Evolutionary conservation across 2,329 filamentous ascomycete species (phyloP), one percentile per base, ranked within the genome.

Genomic region (Aureobasidium leucospermi): DNA sequence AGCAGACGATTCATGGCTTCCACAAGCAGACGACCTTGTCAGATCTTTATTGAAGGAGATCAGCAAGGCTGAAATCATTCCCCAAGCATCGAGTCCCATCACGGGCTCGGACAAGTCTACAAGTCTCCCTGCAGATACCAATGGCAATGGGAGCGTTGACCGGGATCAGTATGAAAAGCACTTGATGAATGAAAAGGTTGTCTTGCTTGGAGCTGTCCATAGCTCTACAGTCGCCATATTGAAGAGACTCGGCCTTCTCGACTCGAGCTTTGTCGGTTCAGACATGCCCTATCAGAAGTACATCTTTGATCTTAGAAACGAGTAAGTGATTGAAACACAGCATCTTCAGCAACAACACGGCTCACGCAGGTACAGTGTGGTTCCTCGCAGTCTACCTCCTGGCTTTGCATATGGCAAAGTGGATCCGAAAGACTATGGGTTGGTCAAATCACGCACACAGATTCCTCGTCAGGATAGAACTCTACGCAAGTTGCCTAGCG

Each of bases 371-470:
- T 10, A 46, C 52, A 56, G 41, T 38, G 23, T 41, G 4, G 28
- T 16, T n/a, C 16, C 43, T 48, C 42, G 53, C 28, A 15, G 6
- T 31, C 43, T 58, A 4, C 77, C 78, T 0, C 63, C 73, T 0
- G 82, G 77, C 0, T 73, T 88, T 70, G 47, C 68, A 7, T 90
- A 85, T 85, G 82, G 78, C 6, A 63, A 66, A 1, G 74, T 86
- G 1, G 69, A 72, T 9, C 66, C 70, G n/a, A 71, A 75, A 62
- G 83, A 89, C 67, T 79, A 84, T 7, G 70, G 70, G 7, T 67
- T 85, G n/a, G 81, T 87, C 6, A 68, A 81, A 32, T 75, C 75
- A 2, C 68, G 83, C 53, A 84, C 82, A 11, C 63, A 78, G 19
- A 83, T 89, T 36, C 81, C 80, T 1, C 76, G 85, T 34, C 76